A percentile compares a stretch with the other conserved stretches of the same genome.
These are phyloP conservation scores for Melaleuca quinquenervia DNA, from an alignment of 345 rosid species.

Conservation along the genomic window DNA sequence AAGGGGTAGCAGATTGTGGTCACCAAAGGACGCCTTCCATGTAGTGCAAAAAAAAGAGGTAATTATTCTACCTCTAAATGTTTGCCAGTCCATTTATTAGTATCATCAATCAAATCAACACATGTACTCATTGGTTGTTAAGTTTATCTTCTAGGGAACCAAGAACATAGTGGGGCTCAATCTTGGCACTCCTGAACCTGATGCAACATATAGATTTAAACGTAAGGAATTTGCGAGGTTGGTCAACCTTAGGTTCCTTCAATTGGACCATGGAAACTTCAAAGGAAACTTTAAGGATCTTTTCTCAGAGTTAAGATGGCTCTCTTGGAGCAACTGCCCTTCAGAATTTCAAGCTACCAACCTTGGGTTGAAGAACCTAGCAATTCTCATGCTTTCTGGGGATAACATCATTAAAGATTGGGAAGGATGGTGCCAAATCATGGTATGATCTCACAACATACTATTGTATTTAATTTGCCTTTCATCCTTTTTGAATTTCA, in stretches of 20 bases:
- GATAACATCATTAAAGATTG: not conserved
- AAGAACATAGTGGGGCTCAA: not conserved
- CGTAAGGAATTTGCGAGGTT: not conserved
- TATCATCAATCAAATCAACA: rapidly evolving
- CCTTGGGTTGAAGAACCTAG: not conserved
- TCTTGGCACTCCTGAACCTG: rapidly evolving
- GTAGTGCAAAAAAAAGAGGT: not conserved
- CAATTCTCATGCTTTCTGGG: not conserved
- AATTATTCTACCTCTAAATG: not conserved
- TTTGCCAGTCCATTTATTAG: not conserved
- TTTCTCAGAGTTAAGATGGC: not conserved
- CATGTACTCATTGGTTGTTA: not conserved
- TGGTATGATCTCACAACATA: not conserved
- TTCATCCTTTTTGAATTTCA: not conserved
- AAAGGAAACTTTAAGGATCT: not conserved
- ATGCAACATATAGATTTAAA: not conserved
- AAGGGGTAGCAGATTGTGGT: not conserved
- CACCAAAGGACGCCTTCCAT: not conserved
- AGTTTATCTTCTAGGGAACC: not conserved
- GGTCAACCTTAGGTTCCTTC: not conserved
- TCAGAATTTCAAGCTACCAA: not conserved
- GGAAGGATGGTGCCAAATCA: not conserved
- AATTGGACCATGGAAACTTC: not conserved
- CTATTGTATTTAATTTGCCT: not conserved
- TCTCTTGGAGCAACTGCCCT: not conserved